Base-by-base conservation (phyloP, 176 grass and related monocot species). In the Alopecurus myosuroides region DNA sequence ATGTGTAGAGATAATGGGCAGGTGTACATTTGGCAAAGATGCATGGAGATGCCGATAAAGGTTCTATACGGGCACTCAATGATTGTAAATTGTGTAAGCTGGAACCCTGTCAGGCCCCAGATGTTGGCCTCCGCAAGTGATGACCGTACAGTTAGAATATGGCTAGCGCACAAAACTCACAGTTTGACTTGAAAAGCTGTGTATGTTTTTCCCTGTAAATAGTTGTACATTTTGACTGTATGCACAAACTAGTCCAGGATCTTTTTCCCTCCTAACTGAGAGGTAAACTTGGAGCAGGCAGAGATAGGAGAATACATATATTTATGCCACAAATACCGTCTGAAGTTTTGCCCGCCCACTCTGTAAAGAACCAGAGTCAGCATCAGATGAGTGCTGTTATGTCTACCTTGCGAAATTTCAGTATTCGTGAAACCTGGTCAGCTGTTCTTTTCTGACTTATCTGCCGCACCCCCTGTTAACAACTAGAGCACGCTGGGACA, bases 51-150 rank as follows among this genome's bases (percentile, higher is more conserved):
- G 19, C 91, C 97, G 0, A 96, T 99, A 83, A 96, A 90, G 80
- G 76, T 96, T 42, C 78, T 99, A 79, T 78, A 67, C 31, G 97
- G 93, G 22, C 97, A 99, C 80, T 86, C 88, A 3, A 88, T 83
- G 86, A 96, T 87, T 0, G 97, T 99, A 33, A 99, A 96, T 49
- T 94, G 93, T 51, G 93, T 96, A 20, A 89, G 87, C 55, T 99
- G 97, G 97, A 99, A 99, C 82, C 93, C 91, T 64, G 45, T 23
- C 4, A 98, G 74, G 66, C 91, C 97, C 34, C 88, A 91, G 77
- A 92, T 98, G 93, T 48, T 98, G 77, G 97, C 93, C 65, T 98
- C 97, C 11, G 93, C 97, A 36, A 98, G 97, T 39, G 97, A 98
- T 84, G 93, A 96, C 37, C 68, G 52, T 37, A 99, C 97, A 56